Conservation (phyloP, 257 asterid species). For the Plantago elongata region DNA sequence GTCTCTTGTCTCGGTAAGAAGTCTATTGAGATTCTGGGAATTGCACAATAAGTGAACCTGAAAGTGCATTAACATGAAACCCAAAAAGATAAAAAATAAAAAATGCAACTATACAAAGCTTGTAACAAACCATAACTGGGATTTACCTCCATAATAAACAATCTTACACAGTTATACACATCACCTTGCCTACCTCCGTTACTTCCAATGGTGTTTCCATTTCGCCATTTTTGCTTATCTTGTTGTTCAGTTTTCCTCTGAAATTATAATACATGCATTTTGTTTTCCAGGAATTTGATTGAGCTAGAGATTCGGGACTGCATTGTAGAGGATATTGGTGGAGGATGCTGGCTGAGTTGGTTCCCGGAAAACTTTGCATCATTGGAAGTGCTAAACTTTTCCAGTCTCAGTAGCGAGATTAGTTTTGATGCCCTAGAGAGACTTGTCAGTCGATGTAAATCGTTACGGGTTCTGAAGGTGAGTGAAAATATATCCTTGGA, state of each 20-base stretch:
- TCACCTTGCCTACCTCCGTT: too few species aligned
- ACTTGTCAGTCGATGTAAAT: conserved; percentile 67
- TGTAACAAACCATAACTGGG: too few species aligned
- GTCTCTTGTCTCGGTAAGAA: too few species aligned
- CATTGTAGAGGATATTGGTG: conserved; percentile 45
- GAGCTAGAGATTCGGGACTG: conserved; percentile 82
- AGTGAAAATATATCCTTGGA: conserved; percentile 50
- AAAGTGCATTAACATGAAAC: too few species aligned
- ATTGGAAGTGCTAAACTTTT: conserved; percentile 68
- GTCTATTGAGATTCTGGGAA: too few species aligned
- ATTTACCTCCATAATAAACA: too few species aligned
- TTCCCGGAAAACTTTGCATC: conserved; percentile 72
- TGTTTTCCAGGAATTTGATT: conserved; percentile 57
- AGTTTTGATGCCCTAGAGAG: conserved; percentile 64
- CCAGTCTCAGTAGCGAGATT: conserved; percentile 57
- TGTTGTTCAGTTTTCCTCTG: neutral
- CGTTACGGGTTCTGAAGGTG: conserved; percentile 63
- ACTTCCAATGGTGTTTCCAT: too few species aligned
- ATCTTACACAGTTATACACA: too few species aligned
- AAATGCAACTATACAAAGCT: too few species aligned
- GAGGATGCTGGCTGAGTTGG: conserved; percentile 64
- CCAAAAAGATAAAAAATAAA: too few species aligned
- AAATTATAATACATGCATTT: conserved; percentile 10
- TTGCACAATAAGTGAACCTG: too few species aligned
- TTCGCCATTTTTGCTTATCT: too few species aligned